Conservation (phyloP, 2,329 filamentous ascomycete genomes). For the Nemania sp. region DNA sequence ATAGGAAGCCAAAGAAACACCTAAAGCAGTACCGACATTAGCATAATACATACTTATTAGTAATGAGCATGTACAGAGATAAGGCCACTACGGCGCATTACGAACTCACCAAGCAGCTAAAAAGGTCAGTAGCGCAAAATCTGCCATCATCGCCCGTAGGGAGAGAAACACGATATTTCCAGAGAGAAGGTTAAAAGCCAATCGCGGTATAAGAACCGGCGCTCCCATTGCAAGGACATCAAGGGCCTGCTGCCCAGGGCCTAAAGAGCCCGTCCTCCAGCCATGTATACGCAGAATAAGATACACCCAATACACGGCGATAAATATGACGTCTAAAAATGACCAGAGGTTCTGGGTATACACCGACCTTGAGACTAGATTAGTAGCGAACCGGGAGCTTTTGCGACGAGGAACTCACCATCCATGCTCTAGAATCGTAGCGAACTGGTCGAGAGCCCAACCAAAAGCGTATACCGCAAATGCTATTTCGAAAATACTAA, state of each 20-base stretch:
- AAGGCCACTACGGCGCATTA: neutral
- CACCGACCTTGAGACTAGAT: slow-evolving; percentile 68
- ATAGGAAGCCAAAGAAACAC: slow-evolving; percentile 83
- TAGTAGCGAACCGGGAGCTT: slow-evolving; percentile 1
- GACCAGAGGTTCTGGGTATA: slow-evolving; percentile 92
- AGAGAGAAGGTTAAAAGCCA: slow-evolving; percentile 85
- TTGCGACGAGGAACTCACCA: slow-evolving; percentile 57
- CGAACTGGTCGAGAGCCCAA: slow-evolving; percentile 83
- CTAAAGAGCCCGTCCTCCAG: slow-evolving; percentile 62
- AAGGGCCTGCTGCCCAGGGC: slow-evolving; percentile 73
- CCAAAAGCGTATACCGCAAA: slow-evolving; percentile 82
- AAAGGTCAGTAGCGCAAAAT: slow-evolving; percentile 82
- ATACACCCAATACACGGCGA: slow-evolving; percentile 77
- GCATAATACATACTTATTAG: neutral
- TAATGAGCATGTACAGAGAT: neutral
- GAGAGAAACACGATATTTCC: slow-evolving; percentile 88
- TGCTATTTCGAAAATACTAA: slow-evolving; percentile 70
- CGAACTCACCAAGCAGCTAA: slow-evolving; percentile 73
- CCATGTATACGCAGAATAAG: slow-evolving; percentile 75
- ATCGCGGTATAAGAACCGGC: slow-evolving; percentile 79
- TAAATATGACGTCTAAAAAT: slow-evolving; percentile 84
- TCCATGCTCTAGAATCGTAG: slow-evolving; percentile 80
- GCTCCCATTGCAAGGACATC: slow-evolving; percentile 84
- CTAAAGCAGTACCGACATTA: slow-evolving; percentile 37
- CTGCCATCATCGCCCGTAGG: slow-evolving; percentile 84